Percentiles rank a stretch among this genome's conserved stretches.
Conservation (phyloP, 768 basidiomycete species). For the Hericium rajendrae region DNA sequence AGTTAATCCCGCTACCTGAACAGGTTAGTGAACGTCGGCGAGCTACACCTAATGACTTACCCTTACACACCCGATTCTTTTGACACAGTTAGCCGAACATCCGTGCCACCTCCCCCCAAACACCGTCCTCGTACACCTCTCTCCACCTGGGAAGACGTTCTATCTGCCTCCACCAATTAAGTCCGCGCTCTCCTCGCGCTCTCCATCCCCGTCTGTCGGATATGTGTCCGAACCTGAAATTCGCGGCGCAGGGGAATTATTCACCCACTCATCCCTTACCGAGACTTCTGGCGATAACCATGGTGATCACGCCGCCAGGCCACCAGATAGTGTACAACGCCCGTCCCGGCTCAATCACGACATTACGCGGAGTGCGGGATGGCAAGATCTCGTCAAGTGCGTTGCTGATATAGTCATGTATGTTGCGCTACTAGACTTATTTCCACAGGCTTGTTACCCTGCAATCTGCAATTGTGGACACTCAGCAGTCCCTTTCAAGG, state of each 20-base stretch:
- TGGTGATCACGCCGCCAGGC: constrained; percentile 1
- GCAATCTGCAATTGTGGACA: constrained; percentile 44
- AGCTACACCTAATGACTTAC: neutral
- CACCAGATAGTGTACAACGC: neutral
- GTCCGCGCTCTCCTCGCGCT: constrained; percentile 23
- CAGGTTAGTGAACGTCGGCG: constrained; percentile 39
- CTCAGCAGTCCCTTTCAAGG: constrained; percentile 41
- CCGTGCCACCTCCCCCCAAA: constrained; percentile 56
- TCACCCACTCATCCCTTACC: constrained; percentile 5
- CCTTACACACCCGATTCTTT: neutral
- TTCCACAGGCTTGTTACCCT: constrained; percentile 38
- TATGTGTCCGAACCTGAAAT: constrained; percentile 69
- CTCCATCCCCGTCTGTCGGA: constrained; percentile 49
- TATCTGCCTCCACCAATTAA: constrained; percentile 35
- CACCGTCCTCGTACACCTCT: constrained; percentile 56
- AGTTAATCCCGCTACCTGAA: constrained; percentile 47
- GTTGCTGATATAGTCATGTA: constrained; percentile 14
- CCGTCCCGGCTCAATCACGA: constrained; percentile 12
- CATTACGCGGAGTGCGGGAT: constrained; percentile 39
- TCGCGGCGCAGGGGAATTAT: constrained; percentile 22
- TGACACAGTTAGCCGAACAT: constrained; percentile 27
- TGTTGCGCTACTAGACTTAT: neutral
- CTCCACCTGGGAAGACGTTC: constrained; percentile 50
- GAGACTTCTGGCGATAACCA: constrained; percentile 4
- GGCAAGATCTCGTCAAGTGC: constrained; percentile 67